These are phyloP conservation scores for Litsea cubeba DNA, from an alignment of 164 flowering plant species.

Conservation along the genomic window DNA sequence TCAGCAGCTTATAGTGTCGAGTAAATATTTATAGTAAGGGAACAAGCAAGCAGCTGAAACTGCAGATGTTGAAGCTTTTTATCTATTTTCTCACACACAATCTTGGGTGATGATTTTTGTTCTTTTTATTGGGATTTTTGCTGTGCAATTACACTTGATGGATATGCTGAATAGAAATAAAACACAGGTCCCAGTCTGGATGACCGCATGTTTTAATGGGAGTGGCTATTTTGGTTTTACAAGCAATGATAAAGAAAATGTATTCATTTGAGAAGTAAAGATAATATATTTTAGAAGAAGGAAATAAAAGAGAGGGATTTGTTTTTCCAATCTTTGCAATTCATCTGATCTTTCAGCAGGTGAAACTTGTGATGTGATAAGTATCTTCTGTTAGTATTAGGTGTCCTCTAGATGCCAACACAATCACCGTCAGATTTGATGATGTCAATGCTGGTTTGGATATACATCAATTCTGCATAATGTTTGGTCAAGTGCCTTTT, in stretches of 20 bases:
- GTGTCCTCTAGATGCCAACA: too few species aligned
- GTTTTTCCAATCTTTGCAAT: not conserved
- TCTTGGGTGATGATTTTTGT: not conserved
- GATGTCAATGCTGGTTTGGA: too few species aligned
- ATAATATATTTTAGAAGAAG: not conserved
- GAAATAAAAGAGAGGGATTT: not conserved
- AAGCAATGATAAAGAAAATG: not conserved
- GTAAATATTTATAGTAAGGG: not conserved
- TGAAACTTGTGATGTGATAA: too few species aligned
- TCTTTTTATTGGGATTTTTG: not conserved
- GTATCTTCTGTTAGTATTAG: too few species aligned
- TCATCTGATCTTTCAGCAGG: too few species aligned
- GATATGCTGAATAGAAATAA: not conserved
- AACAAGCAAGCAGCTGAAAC: not conserved
- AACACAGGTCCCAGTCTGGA: not conserved
- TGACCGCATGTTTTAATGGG: not conserved
- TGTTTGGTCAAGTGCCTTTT: too few species aligned
- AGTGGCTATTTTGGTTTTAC: not conserved
- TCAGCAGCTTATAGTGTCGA: slow-evolving; percentile 43
- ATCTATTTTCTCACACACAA: not conserved
- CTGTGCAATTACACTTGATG: not conserved
- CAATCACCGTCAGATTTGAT: too few species aligned
- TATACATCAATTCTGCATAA: too few species aligned
- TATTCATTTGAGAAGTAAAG: not conserved
- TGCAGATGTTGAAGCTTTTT: not conserved